Base-by-base conservation (phyloP, 306 rosid species). In the Betula pendula region DNA sequence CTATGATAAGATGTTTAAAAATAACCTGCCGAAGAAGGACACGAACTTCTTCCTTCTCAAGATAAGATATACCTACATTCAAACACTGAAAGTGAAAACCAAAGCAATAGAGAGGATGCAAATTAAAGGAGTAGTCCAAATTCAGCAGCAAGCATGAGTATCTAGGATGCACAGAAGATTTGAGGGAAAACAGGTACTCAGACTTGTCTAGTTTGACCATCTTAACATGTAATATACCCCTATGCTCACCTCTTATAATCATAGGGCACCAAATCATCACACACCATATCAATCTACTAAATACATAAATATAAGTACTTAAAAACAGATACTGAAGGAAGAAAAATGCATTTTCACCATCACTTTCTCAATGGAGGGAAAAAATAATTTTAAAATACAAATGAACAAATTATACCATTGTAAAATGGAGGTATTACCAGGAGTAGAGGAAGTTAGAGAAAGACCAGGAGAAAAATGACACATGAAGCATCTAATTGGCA, bases 1-100 rank as follows among this genome's bases (percentile, higher is more conserved):
- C 24, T 42, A 59, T 62, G 22, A 44, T 74, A 72, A 65, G 44
- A 68, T 53, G 82, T 80, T 76, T 68, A 47, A 68, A 82, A 87
- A 94, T 77, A 87, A 96, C 99, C 99, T 86, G 87, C 78, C 98
- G 90, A 77, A 96, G 97, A 68, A 96, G 98, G 75, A 86, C 47
- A 16, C 99, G 99, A 31, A 96, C 98, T 85, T 96, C 96, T 89
- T 92, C 99, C 92, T 96, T 96, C 93, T 96, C 99, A 72, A 77
- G 76, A 86, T 96, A 91, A 56, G 99, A 88, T 78, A 86, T 83
- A 73, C 99, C 99, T 96, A 80, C 91, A 84, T 74, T 38, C 68
- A 84, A 85, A 87, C 49, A 69, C 62, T 49, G 50, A 79, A 52
- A 58, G 83, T 82, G 76, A 86, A 81, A 59, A 80, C 40, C 68